Conservation (phyloP, 2,329 filamentous ascomycete species). For the Leptosphaerulina australis region DNA sequence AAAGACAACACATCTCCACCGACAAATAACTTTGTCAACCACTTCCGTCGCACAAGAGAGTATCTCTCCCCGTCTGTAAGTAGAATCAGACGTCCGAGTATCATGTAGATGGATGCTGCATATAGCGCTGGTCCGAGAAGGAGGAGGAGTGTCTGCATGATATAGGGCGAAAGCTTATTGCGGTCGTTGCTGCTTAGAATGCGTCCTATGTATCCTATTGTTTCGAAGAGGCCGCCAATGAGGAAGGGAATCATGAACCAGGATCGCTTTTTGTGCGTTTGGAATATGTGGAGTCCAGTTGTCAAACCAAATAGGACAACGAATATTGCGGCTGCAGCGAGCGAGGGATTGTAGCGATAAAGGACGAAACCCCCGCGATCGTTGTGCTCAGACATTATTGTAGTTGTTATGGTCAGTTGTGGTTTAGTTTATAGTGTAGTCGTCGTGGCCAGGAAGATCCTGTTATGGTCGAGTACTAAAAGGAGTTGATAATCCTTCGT, state of each 20-base stretch:
- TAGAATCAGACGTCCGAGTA: conserved; percentile 54
- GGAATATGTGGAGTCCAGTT: conserved; percentile 51
- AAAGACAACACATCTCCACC: conserved; percentile 54
- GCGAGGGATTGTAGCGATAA: conserved; percentile 51
- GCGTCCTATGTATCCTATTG: conserved; percentile 58
- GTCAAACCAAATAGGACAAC: conserved; percentile 53
- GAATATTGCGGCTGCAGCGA: conserved; percentile 56
- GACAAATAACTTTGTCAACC: conserved; percentile 56
- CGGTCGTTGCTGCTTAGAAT: conserved; percentile 46
- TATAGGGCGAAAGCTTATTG: conserved; percentile 46
- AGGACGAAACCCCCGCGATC: conserved; percentile 38
- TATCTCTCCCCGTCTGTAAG: conserved; percentile 48
- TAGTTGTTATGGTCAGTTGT: too few relatives aligned
- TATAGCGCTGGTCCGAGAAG: conserved; percentile 56
- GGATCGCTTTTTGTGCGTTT: conserved; percentile 51
- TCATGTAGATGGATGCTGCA: conserved; percentile 58
- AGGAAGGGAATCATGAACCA: conserved; percentile 61
- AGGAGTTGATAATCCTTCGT: too few relatives aligned
- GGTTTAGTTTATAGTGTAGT: too few relatives aligned
- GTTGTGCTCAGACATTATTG: too few relatives aligned
- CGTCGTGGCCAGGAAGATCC: too few relatives aligned
- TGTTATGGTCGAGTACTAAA: too few relatives aligned
- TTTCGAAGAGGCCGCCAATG: conserved; percentile 60
- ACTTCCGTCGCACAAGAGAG: conserved; percentile 48
- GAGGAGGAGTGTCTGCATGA: conserved; percentile 52